Base-by-base conservation (phyloP, 257 asterid species). In the Linderniella brevidens region DNA sequence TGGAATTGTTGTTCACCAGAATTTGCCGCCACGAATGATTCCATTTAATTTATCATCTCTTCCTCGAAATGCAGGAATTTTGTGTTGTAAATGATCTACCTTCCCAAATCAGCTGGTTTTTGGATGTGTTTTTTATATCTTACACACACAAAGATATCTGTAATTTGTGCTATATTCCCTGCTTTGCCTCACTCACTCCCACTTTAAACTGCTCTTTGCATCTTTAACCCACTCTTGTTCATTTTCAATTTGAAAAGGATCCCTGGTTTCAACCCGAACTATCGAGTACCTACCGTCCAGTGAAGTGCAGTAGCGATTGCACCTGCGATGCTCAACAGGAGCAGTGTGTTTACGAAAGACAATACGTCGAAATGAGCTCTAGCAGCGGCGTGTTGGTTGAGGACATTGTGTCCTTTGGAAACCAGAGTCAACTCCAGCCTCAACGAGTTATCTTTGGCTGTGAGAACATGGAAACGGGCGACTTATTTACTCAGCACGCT, bases 291-390 rank as follows among this genome's bases (percentile, higher is more conserved):
- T 85, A 84, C 56, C 55, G 75, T 50, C 79, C 93, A n/a, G 75
- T 84, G 52, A 80, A 85, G 62, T 90, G 98, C 74, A 80, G 79
- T 54, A 58, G 70, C 54, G 94, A 76, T 16, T 90, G 98, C 67
- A 50, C 67, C 46, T 90, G 98, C 37, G 98, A 84, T 70, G 65
- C 17, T 44, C 76, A 73, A 37, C 74, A 78, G 45, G 80, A 78
- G 54, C 74, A 68, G 48, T 90, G 98, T 54, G 56, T 58, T 57
- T 90, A 90, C 58, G 94, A 85, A 58, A 82, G 94, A 64, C 94
- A 79, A 64, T 90, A 90, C 63, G 98, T 94, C 37, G 96, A 90
- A 64, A 79, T 79, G 98, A 90, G 98, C 72, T 80, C 98, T 59
- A 90, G 98, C 68, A 85, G 98, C 44, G 96, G 98, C 58, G 86